Conservation (phyloP, 2,329 filamentous ascomycete species). For the Colletotrichum gigasporum region DNA sequence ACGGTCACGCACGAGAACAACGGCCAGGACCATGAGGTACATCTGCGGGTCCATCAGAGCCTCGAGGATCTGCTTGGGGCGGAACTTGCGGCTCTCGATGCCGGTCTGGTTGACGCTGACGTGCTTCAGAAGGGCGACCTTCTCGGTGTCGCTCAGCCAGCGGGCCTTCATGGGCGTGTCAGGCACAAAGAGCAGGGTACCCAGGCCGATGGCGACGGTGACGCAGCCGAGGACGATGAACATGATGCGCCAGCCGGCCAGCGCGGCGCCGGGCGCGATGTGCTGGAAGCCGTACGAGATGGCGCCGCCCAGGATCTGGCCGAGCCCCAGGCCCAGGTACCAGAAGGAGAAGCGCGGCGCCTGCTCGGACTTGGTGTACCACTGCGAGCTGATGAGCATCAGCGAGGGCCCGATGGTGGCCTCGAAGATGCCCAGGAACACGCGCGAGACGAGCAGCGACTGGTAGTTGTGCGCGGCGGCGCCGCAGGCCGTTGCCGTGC, state of each 20-base stretch:
- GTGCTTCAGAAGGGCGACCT: conserved; percentile 58
- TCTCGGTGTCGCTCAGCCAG: conserved; percentile 45
- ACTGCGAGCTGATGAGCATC: conserved; percentile 69
- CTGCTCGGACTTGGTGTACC: conserved; percentile 66
- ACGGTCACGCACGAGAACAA: conserved; percentile 53
- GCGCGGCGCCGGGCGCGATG: conserved; percentile 47
- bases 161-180: conserved; percentile 56
- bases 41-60: conserved; percentile 61
- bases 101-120: conserved; percentile 68
- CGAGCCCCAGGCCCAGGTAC: conserved; percentile 68
- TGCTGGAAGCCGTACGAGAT: conserved; percentile 64
- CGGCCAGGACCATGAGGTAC: conserved; percentile 58
- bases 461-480: conserved; percentile 63
- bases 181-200: conserved; percentile 51
- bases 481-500: conserved; percentile 62
- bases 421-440: conserved; percentile 70
- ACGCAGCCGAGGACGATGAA: conserved; percentile 55
- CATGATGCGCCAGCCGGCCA: conserved; percentile 55
- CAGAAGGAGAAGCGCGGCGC: conserved; percentile 68
- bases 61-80: conserved; percentile 60
- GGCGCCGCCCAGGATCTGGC: conserved; percentile 59
- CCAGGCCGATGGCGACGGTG: conserved; percentile 49
- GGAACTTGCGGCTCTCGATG: conserved; percentile 63
- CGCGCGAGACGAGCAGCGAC: conserved; percentile 61
- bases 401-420: conserved; percentile 68